Base-by-base conservation (phyloP, 1,284 basidiomycete species). In the Fomitopsis palustris region DNA sequence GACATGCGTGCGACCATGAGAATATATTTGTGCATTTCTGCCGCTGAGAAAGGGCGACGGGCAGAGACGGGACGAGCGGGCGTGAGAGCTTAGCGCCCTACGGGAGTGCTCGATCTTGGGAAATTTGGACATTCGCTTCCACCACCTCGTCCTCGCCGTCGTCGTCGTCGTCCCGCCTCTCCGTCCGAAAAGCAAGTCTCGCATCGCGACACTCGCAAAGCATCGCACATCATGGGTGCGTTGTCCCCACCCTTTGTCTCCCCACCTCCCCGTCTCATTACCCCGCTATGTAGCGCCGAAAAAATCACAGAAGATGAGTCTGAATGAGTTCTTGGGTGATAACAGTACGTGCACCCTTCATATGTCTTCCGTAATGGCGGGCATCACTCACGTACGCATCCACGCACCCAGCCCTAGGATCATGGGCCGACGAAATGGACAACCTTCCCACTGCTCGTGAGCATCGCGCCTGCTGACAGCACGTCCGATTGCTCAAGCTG, bases 401-500 rank as follows among this genome's bases (percentile, higher is more conserved):
- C 16, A 53, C 41, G 61, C 62, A 39, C 4, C 19, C 63, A 93
- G 91, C 85, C 61, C 77, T 92, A 57, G 93, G 93, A 70, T 95
- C 92, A 70, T 97, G 95, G 95, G 95, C 95, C n/a, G 95, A 96
- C 72, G 95, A 96, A 74, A 94, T 96, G 92, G 94, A 96, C 63
- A 70, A 82, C 43, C 81, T 97, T 61, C 95, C 95, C 25, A 88
- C 85, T 67, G 94, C 93, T 70, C 95, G 95, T 96, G 76, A 80
- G 94, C 61, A 38, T 52, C 53, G 31, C 54, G 52, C 35, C 62
- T 49, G 53, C 57, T 57, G 21, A 41, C 58, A 59, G 65, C 54
- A 43, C 55, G 38, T 19, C 17, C 33, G 14, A 23, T 31, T 14
- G 19, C 29, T 56, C 35, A 53, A 65, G 61, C 43, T 64, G 60